Percentiles rank a stretch among this genome's conserved stretches.
These are phyloP conservation scores for Boletus bicolor DNA, from an alignment of 768 basidiomycete species.

Conservation along the genomic window DNA sequence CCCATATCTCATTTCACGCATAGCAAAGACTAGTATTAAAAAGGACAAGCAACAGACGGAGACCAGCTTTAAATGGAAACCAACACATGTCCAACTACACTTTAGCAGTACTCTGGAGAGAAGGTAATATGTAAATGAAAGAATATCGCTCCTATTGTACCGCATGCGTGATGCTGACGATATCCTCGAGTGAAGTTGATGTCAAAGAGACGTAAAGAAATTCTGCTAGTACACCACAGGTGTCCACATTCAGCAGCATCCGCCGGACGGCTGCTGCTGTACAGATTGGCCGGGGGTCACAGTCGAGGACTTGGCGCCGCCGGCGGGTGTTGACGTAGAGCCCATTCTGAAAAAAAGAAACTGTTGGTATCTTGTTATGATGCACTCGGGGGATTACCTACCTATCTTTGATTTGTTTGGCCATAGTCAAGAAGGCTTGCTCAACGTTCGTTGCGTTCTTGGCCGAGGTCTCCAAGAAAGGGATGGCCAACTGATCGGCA, in stretches of 20 bases:
- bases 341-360: slow-evolving; percentile 61
- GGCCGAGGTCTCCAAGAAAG: slow-evolving; percentile 98
- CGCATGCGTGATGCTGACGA: slow-evolving; percentile 27
- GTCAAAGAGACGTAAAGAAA: slow-evolving; percentile 16
- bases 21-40: slow-evolving; percentile 19
- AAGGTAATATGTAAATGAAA: slow-evolving; percentile 33
- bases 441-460: slow-evolving; percentile 99
- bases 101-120: slow-evolving; percentile 26
- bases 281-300: slow-evolving; percentile 84
- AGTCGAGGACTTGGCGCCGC: slow-evolving; percentile 76
- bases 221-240: slow-evolving; percentile 16
- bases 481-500: slow-evolving; percentile 88
- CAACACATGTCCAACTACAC: slow-evolving; percentile 27
- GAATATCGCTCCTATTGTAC: slow-evolving; percentile 34
- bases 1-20: not conserved
- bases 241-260: slow-evolving; percentile 67
- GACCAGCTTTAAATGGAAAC: slow-evolving; percentile 25
- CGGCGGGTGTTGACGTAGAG: slow-evolving; percentile 69
- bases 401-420: slow-evolving; percentile 94
- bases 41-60: slow-evolving; percentile 23
- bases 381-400: slow-evolving; percentile 30
- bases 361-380: not conserved
- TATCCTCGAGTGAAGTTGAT: slow-evolving; percentile 19
- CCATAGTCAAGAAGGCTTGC: slow-evolving; percentile 98
- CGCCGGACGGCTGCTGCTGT: slow-evolving; percentile 64